These are phyloP conservation scores for Trichoderma sp. DNA, from an alignment of 2,329 filamentous ascomycete genomes.

Conservation along the genomic window DNA sequence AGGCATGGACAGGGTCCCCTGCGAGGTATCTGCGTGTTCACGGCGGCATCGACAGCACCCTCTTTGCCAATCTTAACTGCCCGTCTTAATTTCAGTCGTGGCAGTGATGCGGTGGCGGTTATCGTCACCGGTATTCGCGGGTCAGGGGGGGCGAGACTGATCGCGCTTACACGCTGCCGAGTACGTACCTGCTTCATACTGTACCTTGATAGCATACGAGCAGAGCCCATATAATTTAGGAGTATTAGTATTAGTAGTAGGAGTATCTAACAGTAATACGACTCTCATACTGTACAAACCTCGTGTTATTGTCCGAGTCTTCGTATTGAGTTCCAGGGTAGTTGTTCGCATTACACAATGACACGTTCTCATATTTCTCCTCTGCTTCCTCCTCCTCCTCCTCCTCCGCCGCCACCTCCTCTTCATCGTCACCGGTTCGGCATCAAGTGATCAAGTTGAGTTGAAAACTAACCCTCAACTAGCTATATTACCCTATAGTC, in stretches of 20 bases:
- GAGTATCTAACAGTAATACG: neutral
- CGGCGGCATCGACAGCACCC: neutral
- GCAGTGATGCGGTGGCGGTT: slow-evolving; percentile 1
- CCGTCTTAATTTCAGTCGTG: neutral
- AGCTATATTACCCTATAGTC: neutral
- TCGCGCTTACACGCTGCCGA: slow-evolving; percentile 4
- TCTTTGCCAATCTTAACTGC: neutral
- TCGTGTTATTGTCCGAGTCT: neutral
- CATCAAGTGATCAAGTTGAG: neutral
- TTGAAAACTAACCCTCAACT: neutral
- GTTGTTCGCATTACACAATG: neutral
- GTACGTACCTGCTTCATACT: neutral
- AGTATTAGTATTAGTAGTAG: neutral
- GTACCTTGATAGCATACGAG: neutral
- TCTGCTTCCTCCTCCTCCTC: neutral
- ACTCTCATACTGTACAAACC: neutral
- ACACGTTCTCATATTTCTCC: neutral
- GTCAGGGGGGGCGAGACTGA: neutral
- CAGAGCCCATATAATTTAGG: neutral
- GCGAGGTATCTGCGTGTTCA: neutral
- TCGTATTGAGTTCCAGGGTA: neutral
- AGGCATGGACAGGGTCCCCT: neutral
- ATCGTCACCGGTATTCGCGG: neutral
- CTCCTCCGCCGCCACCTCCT: neutral
- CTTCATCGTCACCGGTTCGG: neutral